A percentile compares a stretch with the other conserved stretches of the same genome.
Evolutionary conservation across 2,329 filamentous ascomycete species (phyloP).

Genomic region (Calonectria fujianensis): DNA sequence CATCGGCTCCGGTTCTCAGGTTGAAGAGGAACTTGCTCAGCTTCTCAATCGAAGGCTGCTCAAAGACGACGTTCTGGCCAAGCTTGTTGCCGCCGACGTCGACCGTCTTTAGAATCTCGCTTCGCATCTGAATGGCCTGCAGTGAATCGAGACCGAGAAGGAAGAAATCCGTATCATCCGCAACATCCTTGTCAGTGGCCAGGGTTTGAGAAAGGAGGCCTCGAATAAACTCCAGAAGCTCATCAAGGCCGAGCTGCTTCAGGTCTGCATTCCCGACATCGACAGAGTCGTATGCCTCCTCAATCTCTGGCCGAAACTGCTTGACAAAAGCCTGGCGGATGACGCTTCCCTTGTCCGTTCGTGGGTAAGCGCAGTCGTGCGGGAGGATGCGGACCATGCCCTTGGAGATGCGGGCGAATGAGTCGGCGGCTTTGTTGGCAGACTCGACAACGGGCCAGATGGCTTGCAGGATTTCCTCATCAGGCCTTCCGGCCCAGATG

Average conservation of each 20-base stretch:
- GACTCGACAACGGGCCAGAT: conserved; percentile 60
- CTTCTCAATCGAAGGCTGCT: conserved; percentile 69
- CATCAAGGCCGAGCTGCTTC: conserved; percentile 44
- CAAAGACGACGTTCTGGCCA: conserved; percentile 75
- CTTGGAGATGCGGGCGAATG: conserved; percentile 63
- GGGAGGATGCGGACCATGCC: conserved; percentile 71
- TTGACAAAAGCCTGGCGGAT: conserved; percentile 70
- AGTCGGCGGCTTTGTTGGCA: conserved; percentile 56
- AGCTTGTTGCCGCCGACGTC: conserved; percentile 67
- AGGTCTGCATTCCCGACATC: conserved; percentile 48
- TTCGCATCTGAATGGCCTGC: conserved; percentile 73
- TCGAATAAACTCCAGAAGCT: conserved; percentile 59
- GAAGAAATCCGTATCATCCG: conserved; percentile 74
- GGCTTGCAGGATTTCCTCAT: conserved; percentile 54
- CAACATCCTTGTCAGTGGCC: conserved; percentile 49
- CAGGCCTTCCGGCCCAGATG: conserved; percentile 12
- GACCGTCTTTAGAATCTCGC: conserved; percentile 69
- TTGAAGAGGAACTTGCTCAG: conserved; percentile 67
- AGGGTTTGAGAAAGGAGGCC: conserved; percentile 55
- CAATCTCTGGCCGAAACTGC: conserved; percentile 65
- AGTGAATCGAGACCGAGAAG: conserved; percentile 74
- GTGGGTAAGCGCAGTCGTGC: conserved; percentile 63
- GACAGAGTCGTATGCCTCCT: conserved; percentile 59
- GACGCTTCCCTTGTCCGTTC: conserved; percentile 72
- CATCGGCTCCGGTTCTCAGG: conserved; percentile 61